Evolutionary conservation across 1,284 basidiomycete species (phyloP).

Genomic region (Lentinula novae-zelandiae): DNA sequence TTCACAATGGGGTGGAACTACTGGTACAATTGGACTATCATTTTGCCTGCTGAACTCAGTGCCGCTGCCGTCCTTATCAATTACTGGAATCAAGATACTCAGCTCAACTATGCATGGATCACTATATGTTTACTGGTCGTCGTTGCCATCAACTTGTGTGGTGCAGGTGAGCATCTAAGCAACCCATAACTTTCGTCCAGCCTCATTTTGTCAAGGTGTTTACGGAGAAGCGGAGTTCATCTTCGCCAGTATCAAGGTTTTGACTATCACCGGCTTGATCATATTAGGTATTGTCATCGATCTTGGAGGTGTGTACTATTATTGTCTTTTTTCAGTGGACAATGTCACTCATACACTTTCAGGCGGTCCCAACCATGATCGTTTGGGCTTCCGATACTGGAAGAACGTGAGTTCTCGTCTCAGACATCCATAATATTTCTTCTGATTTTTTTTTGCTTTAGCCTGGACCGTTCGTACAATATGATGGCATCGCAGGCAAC

Average conservation of each 20-base stretch:
- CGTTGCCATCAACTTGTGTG: conserved; percentile 72
- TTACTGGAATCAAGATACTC: conserved; percentile 36
- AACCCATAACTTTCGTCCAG: not conserved
- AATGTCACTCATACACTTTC: not conserved
- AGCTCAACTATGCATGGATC: conserved; percentile 54
- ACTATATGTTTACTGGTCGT: conserved; percentile 66
- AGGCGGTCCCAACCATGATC: conserved; percentile 45
- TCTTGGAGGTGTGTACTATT: conserved; percentile 51
- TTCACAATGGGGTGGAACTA: conserved; percentile 87
- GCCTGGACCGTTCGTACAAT: conserved; percentile 71
- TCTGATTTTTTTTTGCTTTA: conserved; percentile 20
- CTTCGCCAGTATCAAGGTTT: conserved; percentile 42
- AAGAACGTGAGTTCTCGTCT: conserved; percentile 25
- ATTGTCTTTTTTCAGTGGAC: not conserved
- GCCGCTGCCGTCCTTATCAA: conserved; percentile 78
- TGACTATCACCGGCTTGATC: conserved; percentile 67
- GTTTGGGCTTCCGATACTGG: conserved; percentile 65
- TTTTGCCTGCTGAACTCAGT: conserved; percentile 76
- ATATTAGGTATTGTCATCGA: conserved; percentile 68
- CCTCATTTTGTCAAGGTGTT: conserved; percentile 33
- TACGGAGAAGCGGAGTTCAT: conserved; percentile 77
- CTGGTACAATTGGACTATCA: conserved; percentile 69
- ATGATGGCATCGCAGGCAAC: conserved; percentile 46
- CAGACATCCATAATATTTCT: not conserved
- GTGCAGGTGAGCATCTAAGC: conserved; percentile 46